Base-by-base conservation (phyloP, 306 rosid species). In the Quercus robur region DNA sequence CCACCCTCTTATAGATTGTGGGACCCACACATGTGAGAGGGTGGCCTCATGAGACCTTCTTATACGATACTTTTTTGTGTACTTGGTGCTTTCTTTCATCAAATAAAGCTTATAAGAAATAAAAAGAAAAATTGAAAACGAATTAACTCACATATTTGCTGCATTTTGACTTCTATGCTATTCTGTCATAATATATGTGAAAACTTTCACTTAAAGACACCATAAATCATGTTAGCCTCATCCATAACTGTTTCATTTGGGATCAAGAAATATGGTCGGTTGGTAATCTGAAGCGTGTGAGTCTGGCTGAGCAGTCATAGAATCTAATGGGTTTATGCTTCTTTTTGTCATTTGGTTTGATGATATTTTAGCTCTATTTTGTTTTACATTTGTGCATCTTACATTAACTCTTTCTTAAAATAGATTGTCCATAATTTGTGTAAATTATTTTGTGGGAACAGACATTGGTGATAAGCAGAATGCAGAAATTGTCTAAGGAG, bases 401-500 rank as follows among this genome's bases (percentile, higher is more conserved):
- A 49, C 54, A 49, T 49, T 49, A 64, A 17, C 10, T 33, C 4
- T 67, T 35, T 35, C 12, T 19, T n/a, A 13, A 18, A 35, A 67
- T 35, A 18, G 15, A 62, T 26, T 26, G n/a, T 62, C 15, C 2
- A 14, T 66, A 73, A 77, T 49, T 33, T 67, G 15, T 52, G 72
- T 57, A 61, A 74, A 63, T 18, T 69, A 25, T 69, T 81, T 70
- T 85, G 77, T 85, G 81, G 82, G 82, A 73, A 77, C 98, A 95
- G 99, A 90, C 99, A 68, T 25, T 86, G 74, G 78, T 93, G 77
- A 95, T 95, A 81, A 93, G 92, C 85, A 91, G 82, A 88, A 91
- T 93, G 97, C 97, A 85, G 86, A 95, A 90, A 83, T 82, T 77
- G 12, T 83, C 96, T 20, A 91, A 90, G 90, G 96, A 90, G 92